Evolutionary conservation across 2,329 filamentous ascomycete genomes (phyloP), one percentile per base, ranked within the genome.

Genomic region (Cladophialophora carrionii): DNA sequence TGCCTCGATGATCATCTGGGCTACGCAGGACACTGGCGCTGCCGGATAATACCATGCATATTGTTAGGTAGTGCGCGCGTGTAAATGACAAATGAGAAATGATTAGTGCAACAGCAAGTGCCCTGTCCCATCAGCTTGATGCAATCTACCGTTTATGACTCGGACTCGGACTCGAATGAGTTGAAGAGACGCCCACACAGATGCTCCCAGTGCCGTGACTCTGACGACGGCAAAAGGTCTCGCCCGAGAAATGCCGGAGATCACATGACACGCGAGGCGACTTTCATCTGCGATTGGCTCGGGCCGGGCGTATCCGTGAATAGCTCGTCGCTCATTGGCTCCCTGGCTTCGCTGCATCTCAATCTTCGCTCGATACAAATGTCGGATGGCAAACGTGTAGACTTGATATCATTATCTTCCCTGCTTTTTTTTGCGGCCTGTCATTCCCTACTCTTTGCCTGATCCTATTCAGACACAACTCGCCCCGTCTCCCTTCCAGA

Each of bases 21-120:
- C 55, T 46, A 20, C 31, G 54, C 53, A 63, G 12, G 32, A 41
- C 20, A 41, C n/a, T 58, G 26, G 56, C 56, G 56, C 56, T 58
- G 34, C 54, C 56, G 43, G 55, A 31, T 48, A 58, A 46, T 29
- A 48, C 29, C 55, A 46, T 48, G 37, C 41, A 43, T 51, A 32
- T 57, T 46, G 55, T 6, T 57, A 49, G 41, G 34, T 57, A 56
- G 54, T 22, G 48, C 7, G 24, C 54, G 34, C 43, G 14, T 24
- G 14, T 57, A 41, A 17, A 31, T 57, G 41, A 31, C 41, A 48
- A 58, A 51, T 26, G 48, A 51, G 48, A 51, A 51, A 43, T 7
- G 48, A 51, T 4, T 8, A 51, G 3, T 26, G 48, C 12, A 51
- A 51, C 24, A 51, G 17, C 14, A 43, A 22, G 14, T 26, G 9